These are phyloP conservation scores for Apiotrichum laibachii DNA, from an alignment of 1,284 basidiomycete species.

Conservation along the genomic window DNA sequence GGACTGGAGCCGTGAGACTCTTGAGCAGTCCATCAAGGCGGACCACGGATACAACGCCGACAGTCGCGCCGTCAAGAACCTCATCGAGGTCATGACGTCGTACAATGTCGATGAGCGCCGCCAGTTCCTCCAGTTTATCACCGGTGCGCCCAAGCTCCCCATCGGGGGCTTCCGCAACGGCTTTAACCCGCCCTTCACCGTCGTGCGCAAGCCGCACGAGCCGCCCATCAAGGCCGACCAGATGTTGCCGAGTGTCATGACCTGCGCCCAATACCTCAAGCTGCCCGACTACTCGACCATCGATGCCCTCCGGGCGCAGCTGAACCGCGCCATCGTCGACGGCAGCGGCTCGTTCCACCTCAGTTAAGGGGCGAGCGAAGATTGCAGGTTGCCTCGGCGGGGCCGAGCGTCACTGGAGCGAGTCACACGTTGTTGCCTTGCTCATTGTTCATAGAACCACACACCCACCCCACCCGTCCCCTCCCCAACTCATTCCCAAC, in stretches of 20 bases:
- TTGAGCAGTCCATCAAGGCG: constrained; percentile 86
- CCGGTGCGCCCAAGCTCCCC: constrained; percentile 87
- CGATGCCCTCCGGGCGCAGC: constrained; percentile 72
- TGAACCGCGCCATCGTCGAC: constrained; percentile 78
- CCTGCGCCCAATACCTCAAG: constrained; percentile 66
- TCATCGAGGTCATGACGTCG: constrained; percentile 80
- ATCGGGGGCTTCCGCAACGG: constrained; percentile 91
- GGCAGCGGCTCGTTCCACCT: constrained; percentile 93
- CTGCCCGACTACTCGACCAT: constrained; percentile 88
- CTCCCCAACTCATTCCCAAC: background rate
- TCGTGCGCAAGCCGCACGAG: constrained; percentile 95
- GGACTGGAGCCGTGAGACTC: constrained; percentile 88
- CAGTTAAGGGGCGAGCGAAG: constrained; percentile 56
- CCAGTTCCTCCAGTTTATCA: constrained; percentile 93
- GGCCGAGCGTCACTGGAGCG: too few relatives aligned
- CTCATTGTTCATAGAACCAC: background rate
- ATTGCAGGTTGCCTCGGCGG: too few relatives aligned
- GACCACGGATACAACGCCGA: constrained; percentile 98
- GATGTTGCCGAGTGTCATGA: constrained; percentile 76
- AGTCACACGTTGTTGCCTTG: background rate
- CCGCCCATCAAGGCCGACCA: constrained; percentile 84
- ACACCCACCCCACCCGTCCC: background rate
- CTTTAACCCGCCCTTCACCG: constrained; percentile 88
- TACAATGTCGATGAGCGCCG: constrained; percentile 73
- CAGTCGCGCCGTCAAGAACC: constrained; percentile 80